Evolutionary conservation across 2,329 filamentous ascomycete species (phyloP).

Genomic region (Basipetospora chlamydospora): DNA sequence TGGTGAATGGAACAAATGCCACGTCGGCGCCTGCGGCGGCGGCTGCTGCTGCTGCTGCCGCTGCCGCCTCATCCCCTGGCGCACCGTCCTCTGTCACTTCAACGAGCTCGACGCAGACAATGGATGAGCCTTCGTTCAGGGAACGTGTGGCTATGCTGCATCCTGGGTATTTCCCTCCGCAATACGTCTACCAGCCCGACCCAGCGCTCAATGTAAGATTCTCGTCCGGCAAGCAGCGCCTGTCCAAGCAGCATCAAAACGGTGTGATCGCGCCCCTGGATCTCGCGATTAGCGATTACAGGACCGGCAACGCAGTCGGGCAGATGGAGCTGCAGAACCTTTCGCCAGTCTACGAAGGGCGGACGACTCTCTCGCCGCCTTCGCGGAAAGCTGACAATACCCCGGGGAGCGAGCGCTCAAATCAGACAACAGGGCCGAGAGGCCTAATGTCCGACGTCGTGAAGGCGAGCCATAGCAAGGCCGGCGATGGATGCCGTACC

Average conservation of each 20-base stretch:
- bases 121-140: conserved; percentile 25
- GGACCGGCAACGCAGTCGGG: conserved; percentile 18
- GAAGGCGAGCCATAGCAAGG: conserved; percentile 13
- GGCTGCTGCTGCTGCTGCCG: conserved; percentile 1
- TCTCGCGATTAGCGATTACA: conserved; percentile 33
- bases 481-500: conserved; percentile 10
- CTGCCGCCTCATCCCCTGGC: conserved; percentile 5
- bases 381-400: conserved; percentile 36
- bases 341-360: conserved; percentile 60
- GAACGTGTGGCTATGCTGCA: conserved; percentile 27
- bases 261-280: conserved; percentile 40
- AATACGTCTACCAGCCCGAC: conserved; percentile 1
- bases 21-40: conserved; percentile 8
- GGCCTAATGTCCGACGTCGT: conserved; percentile 3
- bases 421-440: conserved; percentile 3
- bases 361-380: conserved; percentile 54
- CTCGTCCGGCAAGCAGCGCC: conserved; percentile 20
- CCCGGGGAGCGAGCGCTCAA: conserved; percentile 8
- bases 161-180: conserved; percentile 6
- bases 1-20: conserved; percentile 21
- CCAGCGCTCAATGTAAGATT: conserved; percentile 10
- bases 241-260: conserved; percentile 29
- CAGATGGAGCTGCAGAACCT: conserved; percentile 34
- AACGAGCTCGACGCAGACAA: background rate
- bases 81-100: background rate